phyloP scores from a whole-genome alignment of 108 stramenopile species.

The Cyclostephanos invisitatus region DNA sequence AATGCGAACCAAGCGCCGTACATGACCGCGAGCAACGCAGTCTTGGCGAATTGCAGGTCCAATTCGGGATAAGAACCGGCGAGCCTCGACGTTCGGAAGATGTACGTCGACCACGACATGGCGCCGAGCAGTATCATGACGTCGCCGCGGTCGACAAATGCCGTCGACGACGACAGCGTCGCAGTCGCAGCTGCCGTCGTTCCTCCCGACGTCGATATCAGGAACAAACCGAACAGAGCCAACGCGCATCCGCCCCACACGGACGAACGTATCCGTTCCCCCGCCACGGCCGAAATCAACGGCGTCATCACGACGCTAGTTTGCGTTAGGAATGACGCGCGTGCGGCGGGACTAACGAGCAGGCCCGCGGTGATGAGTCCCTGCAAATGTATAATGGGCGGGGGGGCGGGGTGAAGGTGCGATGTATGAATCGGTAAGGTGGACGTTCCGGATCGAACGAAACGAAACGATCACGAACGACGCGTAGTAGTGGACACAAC shows the following conservation, averaged over 20 bases:
- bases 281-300: slow-evolving; percentile 58
- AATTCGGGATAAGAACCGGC: slow-evolving; percentile 52
- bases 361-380: slow-evolving; percentile 63
- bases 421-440: too few species aligned
- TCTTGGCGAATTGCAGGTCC: slow-evolving; percentile 60
- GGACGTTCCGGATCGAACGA: too few species aligned
- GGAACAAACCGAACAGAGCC: slow-evolving; percentile 50
- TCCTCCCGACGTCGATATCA: slow-evolving; percentile 46
- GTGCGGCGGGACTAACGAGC: slow-evolving; percentile 50
- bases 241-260: slow-evolving; percentile 60
- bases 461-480: too few species aligned
- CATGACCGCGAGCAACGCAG: slow-evolving; percentile 52
- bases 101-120: slow-evolving; percentile 64
- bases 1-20: slow-evolving; percentile 55
- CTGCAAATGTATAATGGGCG: background rate
- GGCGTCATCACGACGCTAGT: slow-evolving; percentile 69
- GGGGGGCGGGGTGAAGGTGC: too few species aligned
- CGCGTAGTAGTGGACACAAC: too few species aligned
- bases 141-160: slow-evolving; percentile 63
- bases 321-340: slow-evolving; percentile 72
- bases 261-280: slow-evolving; percentile 37
- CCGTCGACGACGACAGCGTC: background rate
- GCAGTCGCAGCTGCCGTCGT: slow-evolving; percentile 7
- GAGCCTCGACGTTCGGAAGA: slow-evolving; percentile 56
- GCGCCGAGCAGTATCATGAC: slow-evolving; percentile 62